Evolutionary conservation across 148 eudicot species (phyloP).

Genomic region (Chenopodium formosanum): DNA sequence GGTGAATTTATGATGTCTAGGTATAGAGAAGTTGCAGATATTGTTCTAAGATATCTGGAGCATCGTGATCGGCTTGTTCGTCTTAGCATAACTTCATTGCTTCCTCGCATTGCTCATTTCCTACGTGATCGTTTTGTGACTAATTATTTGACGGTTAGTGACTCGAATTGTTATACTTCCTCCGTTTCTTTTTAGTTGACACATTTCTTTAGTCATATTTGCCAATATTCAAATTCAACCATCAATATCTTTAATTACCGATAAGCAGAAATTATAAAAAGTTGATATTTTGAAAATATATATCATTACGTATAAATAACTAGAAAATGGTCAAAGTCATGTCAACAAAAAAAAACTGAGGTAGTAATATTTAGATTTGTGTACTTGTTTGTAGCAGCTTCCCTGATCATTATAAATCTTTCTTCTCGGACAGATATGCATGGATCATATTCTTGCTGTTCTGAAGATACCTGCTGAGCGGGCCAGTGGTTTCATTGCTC

Average conservation of each 20-base stretch:
- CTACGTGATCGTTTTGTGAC: slow-evolving; percentile 97
- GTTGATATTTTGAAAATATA: too few species aligned
- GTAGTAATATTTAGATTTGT: neutral
- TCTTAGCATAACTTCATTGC: slow-evolving; percentile 94
- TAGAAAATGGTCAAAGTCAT: too few species aligned
- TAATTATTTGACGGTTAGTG: slow-evolving; percentile 78
- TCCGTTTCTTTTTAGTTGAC: too few species aligned
- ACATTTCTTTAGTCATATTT: too few species aligned
- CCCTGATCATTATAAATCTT: neutral
- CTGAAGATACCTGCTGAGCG: slow-evolving; percentile 91
- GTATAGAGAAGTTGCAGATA: slow-evolving; percentile 96
- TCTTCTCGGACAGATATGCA: slow-evolving; percentile 63
- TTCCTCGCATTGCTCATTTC: slow-evolving; percentile 97
- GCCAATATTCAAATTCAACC: too few species aligned
- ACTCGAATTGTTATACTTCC: too few species aligned
- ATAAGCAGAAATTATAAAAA: too few species aligned
- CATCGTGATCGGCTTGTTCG: slow-evolving; percentile 97
- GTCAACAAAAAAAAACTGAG: neutral
- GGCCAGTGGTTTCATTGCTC: slow-evolving; percentile 92
- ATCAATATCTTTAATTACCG: too few species aligned
- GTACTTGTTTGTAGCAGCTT: neutral
- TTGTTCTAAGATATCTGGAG: slow-evolving; percentile 91
- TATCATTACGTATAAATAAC: too few species aligned
- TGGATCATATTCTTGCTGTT: slow-evolving; percentile 94
- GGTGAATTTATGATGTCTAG: slow-evolving; percentile 99